phyloP scores from a whole-genome alignment of 1,139 yeast genomes.

The Saccharomyces hybrid region DNA sequence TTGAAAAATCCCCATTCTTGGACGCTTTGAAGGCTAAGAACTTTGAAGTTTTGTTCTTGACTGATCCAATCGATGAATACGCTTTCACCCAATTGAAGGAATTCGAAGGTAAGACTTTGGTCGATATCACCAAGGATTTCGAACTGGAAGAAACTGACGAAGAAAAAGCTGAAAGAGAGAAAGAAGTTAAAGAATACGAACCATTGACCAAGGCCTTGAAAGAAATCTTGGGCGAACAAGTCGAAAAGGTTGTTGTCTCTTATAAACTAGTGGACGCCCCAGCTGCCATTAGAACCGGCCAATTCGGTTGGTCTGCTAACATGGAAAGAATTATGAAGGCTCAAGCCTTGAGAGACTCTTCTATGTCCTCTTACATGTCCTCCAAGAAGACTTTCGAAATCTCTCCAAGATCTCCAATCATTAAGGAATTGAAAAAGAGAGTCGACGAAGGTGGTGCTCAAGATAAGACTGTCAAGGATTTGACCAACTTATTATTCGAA shows the following conservation, averaged over 20 bases:
- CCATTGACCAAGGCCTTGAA: slow-evolving; percentile 90
- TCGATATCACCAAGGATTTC: slow-evolving; percentile 97
- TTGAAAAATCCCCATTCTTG: slow-evolving; percentile 98
- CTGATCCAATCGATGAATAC: slow-evolving; percentile 99
- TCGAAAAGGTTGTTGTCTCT: slow-evolving; percentile 97
- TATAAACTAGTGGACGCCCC: slow-evolving; percentile 97
- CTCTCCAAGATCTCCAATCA: slow-evolving; percentile 93
- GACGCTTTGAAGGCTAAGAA: slow-evolving; percentile 97
- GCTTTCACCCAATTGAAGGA: slow-evolving; percentile 99
- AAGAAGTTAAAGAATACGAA: slow-evolving; percentile 87
- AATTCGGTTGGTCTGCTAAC: slow-evolving; percentile 99
- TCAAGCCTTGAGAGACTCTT: slow-evolving; percentile 97
- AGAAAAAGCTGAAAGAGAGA: slow-evolving; percentile 90
- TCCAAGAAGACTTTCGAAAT: slow-evolving; percentile 98
- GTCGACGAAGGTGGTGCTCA: slow-evolving; percentile 95
- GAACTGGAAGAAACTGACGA: slow-evolving; percentile 98
- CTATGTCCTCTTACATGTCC: slow-evolving; percentile 99
- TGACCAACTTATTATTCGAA: slow-evolving; percentile 91
- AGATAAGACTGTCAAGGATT: slow-evolving; percentile 97
- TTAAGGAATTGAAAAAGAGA: slow-evolving; percentile 90
- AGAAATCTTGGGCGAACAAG: slow-evolving; percentile 96
- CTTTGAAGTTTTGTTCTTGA: slow-evolving; percentile 95
- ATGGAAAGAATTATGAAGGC: slow-evolving; percentile 99
- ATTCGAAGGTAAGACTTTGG: slow-evolving; percentile 97
- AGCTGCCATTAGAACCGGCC: slow-evolving; percentile 99